Conservation (phyloP, 129 eudicot species). For the Kitagawia praeruptora region DNA sequence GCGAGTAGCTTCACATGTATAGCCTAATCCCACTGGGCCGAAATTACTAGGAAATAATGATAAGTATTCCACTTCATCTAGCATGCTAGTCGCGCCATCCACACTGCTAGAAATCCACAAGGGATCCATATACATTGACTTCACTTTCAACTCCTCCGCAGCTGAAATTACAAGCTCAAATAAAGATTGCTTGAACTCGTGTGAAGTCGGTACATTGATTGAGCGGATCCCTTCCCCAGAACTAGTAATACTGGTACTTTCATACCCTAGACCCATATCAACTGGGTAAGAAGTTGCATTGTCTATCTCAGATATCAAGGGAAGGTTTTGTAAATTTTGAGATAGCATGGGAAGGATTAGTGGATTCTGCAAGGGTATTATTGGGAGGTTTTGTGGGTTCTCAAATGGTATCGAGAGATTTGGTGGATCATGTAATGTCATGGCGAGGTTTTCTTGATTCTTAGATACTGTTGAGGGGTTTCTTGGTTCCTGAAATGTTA, state of each 20-base stretch:
- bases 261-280: neutral
- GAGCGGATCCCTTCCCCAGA: too few relatives aligned
- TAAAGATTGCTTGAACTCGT: conserved; percentile 32
- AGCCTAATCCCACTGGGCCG: conserved; percentile 19
- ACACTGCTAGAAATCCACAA: conserved; percentile 35
- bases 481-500: too few relatives aligned
- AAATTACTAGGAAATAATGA: conserved; percentile 30
- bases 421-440: too few relatives aligned
- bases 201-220: conserved; percentile 16
- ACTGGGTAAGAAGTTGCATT: neutral
- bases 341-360: too few relatives aligned
- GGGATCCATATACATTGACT: conserved; percentile 32
- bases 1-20: conserved; percentile 43
- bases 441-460: too few relatives aligned
- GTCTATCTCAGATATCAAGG: neutral
- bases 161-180: conserved; percentile 47
- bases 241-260: neutral
- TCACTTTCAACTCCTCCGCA: conserved; percentile 42
- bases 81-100: conserved; percentile 15
- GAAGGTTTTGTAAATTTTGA: too few relatives aligned
- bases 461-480: too few relatives aligned
- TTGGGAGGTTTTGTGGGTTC: too few relatives aligned
- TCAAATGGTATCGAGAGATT: too few relatives aligned
- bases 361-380: too few relatives aligned
- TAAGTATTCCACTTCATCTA: conserved; percentile 36